phyloP scores from a whole-genome alignment of 306 rosid genomes.

The Cajanus cajan region DNA sequence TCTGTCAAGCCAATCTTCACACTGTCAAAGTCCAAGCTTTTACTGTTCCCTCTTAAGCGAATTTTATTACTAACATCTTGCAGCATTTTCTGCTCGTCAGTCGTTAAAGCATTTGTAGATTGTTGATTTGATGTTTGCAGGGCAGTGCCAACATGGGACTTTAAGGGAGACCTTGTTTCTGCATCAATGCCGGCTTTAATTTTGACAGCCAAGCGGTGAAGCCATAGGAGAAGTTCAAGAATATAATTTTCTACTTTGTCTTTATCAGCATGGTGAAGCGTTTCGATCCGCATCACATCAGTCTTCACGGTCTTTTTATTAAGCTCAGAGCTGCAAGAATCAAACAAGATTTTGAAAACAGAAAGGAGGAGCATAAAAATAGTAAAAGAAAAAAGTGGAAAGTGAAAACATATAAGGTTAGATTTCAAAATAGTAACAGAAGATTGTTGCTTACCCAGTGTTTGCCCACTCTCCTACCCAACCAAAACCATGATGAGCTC shows the following conservation, averaged over 20 bases:
- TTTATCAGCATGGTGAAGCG: constrained; percentile 79
- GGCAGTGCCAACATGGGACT: constrained; percentile 32
- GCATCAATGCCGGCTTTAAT: constrained; percentile 37
- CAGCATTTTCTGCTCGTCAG: constrained; percentile 60
- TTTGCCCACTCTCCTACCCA: constrained; percentile 98
- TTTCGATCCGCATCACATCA: constrained; percentile 68
- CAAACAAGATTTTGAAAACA: constrained; percentile 4
- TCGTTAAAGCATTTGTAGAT: constrained; percentile 33
- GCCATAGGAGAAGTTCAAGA: constrained; percentile 72
- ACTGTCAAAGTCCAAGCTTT: constrained; percentile 62
- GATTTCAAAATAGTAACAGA: not conserved
- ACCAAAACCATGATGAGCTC: constrained; percentile 94
- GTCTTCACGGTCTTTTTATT: constrained; percentile 52
- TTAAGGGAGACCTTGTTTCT: constrained; percentile 30
- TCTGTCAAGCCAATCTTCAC: constrained; percentile 33
- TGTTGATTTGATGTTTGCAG: constrained; percentile 33
- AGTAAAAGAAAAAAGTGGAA: not conserved
- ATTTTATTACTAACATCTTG: constrained; percentile 47
- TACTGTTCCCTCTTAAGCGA: constrained; percentile 49
- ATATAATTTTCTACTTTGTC: constrained; percentile 67
- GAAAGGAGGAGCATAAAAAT: not conserved
- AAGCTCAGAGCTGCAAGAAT: constrained; percentile 54
- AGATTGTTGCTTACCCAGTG: constrained; percentile 61
- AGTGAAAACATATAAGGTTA: not conserved
- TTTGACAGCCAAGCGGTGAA: constrained; percentile 64